Evolutionary conservation across 225 moss, liverwort and hornwort genomes (phyloP), one percentile per base, ranked within the genome.

Genomic region (Ulota crispa): DNA sequence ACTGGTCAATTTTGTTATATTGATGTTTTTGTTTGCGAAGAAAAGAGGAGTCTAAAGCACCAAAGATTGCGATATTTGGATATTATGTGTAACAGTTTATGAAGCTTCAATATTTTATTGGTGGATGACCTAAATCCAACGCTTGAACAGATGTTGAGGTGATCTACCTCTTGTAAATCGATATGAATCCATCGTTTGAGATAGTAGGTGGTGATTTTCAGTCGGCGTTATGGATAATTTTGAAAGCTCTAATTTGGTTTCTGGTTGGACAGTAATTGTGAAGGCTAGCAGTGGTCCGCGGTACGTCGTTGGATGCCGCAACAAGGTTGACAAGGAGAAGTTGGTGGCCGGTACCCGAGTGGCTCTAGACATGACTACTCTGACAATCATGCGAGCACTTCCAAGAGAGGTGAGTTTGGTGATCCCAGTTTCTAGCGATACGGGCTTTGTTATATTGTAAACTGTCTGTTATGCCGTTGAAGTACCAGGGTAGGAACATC

Each of bases 211-310:
- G 66, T 12, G 43, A 23, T 43, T 42, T 6, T 79, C 31, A 9
- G 69, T 57, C 23, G 69, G 16, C 31, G 4, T 57, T 59, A 16
- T 23, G 30, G 2, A 11, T 31, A 2, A 10, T 21, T 41, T 56
- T 21, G 21, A 21, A 55, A 41, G 15, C n/a, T 62, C 8, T 20
- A 20, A 70, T 34, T 19, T 1, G 3, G 20, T n/a, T 54, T 54
- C 66, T 54, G 37, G 52, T 36, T 79, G 82, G 64, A 3, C 90
- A 97, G 94, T 95, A 70, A 97, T 97, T 93, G 97, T 97, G 78
- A 97, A 97, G 89, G 97, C 97, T 56, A 97, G 95, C 86, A 97
- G 97, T 90, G 97, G 97, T 70, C 97, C 95, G 18, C 92, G 97
- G 27, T 97, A 97, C 78, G 97, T 97, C 37, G 97, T 97, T 36